phyloP scores from a whole-genome alignment of 2,329 filamentous ascomycete genomes.

The Claviceps sp. region DNA sequence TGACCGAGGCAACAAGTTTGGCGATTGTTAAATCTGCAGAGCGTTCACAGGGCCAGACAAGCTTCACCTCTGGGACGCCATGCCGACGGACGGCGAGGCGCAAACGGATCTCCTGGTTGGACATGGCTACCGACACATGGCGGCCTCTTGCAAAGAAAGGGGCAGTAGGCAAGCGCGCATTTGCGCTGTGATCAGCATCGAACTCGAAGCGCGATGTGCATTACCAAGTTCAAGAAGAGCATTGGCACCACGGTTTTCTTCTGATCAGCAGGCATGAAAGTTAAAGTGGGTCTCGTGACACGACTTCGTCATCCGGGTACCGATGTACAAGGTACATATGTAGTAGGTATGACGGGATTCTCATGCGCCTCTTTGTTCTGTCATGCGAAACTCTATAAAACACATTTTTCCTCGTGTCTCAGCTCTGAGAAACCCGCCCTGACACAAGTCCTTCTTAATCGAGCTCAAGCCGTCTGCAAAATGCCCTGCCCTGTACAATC shows the following conservation, averaged over 20 bases:
- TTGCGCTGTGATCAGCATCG: background rate
- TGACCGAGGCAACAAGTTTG: slow-evolving; percentile 64
- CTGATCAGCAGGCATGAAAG: background rate
- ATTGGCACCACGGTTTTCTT: background rate
- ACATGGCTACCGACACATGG: slow-evolving; percentile 13
- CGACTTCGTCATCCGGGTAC: background rate
- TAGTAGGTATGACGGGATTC: too few species aligned
- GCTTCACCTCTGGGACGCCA: slow-evolving; percentile 54
- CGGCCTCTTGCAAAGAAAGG: background rate
- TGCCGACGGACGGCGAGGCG: slow-evolving; percentile 61
- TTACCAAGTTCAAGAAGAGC: background rate
- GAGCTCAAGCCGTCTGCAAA: background rate
- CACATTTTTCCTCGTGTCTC: background rate
- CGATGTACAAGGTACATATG: too few species aligned
- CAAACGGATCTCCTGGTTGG: slow-evolving; percentile 44
- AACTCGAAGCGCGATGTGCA: background rate
- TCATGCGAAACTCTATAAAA: background rate
- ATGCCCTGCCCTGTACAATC: background rate
- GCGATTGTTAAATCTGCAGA: slow-evolving; percentile 55
- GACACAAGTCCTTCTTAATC: background rate
- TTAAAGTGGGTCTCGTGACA: background rate
- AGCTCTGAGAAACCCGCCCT: background rate
- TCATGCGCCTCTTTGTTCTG: too few species aligned
- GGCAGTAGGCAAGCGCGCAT: background rate
- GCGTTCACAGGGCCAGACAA: slow-evolving; percentile 55